These are phyloP conservation scores for Neurospora sp. DNA, from an alignment of 495 filamentous ascomycete genomes.

Conservation along the genomic window DNA sequence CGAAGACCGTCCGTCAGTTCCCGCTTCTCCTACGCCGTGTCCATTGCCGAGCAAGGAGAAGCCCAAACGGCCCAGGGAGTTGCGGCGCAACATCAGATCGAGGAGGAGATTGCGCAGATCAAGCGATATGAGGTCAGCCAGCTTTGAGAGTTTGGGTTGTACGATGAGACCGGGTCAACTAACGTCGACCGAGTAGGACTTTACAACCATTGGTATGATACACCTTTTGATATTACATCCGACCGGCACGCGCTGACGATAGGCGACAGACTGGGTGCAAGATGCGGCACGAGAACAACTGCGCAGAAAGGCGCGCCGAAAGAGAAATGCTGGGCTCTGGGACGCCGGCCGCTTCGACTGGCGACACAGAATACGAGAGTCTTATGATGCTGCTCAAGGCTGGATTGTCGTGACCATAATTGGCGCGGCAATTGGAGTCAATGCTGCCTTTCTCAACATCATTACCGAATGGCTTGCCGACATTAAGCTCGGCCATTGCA, in stretches of 20 bases:
- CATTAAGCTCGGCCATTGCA: constrained; percentile 89
- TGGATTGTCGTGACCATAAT: constrained; percentile 98
- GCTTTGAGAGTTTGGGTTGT: not conserved
- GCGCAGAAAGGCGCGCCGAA: constrained; percentile 63
- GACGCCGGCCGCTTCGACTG: constrained; percentile 65
- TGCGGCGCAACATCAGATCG: constrained; percentile 52
- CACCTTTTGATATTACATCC: not conserved
- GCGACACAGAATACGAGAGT: constrained; percentile 72
- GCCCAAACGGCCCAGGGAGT: constrained; percentile 27
- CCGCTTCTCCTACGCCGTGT: constrained; percentile 60
- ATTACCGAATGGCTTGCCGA: constrained; percentile 95
- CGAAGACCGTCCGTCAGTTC: constrained; percentile 56
- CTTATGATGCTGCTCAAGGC: constrained; percentile 92
- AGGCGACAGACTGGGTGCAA: constrained; percentile 75
- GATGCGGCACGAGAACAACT: constrained; percentile 88
- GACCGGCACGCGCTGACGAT: constrained; percentile 1
- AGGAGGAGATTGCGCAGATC: constrained; percentile 94
- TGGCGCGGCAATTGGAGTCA: constrained; percentile 83
- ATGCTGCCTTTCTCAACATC: constrained; percentile 90
- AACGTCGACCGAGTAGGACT: constrained; percentile 34
- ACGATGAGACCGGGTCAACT: not conserved
- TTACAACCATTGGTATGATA: constrained; percentile 76
- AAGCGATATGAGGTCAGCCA: constrained; percentile 77
- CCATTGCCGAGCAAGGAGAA: constrained; percentile 52
- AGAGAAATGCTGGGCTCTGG: constrained; percentile 65